A percentile compares a stretch with the other conserved stretches of the same genome.
Evolutionary conservation across 257 asterid genomes (phyloP).

Genomic region (Nemophila menziesii): DNA sequence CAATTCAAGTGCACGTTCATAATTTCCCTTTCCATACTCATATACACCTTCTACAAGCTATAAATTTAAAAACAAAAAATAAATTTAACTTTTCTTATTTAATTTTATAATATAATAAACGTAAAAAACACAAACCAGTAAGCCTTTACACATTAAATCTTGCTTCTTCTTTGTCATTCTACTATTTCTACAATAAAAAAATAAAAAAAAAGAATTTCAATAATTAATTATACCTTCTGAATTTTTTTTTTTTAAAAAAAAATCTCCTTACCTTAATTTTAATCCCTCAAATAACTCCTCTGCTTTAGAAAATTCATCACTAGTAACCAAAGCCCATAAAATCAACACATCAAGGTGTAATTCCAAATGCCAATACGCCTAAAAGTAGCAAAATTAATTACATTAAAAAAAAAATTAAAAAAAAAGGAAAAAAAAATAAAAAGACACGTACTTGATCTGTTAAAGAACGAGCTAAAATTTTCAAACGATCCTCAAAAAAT

Average conservation of each 20-base stretch:
- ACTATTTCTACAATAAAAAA: slow-evolving; percentile 37
- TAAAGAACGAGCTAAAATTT: slow-evolving; percentile 41
- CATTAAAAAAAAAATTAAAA: background rate
- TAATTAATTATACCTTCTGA: too few species aligned
- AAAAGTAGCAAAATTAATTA: slow-evolving; percentile 11
- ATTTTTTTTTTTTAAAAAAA: background rate
- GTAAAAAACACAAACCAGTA: slow-evolving; percentile 58
- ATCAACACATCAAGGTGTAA: slow-evolving; percentile 92
- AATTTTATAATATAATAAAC: too few species aligned
- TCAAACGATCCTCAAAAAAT: slow-evolving; percentile 46
- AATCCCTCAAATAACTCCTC: slow-evolving; percentile 63
- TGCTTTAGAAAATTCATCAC: slow-evolving; percentile 43
- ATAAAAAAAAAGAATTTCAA: slow-evolving; percentile 4
- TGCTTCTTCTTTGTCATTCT: slow-evolving; percentile 63
- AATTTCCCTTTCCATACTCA: slow-evolving; percentile 59
- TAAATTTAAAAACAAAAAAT: slow-evolving; percentile 12
- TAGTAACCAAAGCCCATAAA: slow-evolving; percentile 54
- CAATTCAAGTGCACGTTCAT: slow-evolving; percentile 43
- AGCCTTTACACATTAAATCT: slow-evolving; percentile 42
- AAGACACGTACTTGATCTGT: slow-evolving; percentile 49
- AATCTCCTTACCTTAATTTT: slow-evolving; percentile 42
- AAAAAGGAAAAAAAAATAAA: slow-evolving; percentile 2
- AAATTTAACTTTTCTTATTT: too few species aligned
- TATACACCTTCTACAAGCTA: slow-evolving; percentile 81
- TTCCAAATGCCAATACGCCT: slow-evolving; percentile 80